A percentile compares a stretch with the other conserved stretches of the same genome.
Conservation (phyloP, 805 yeast species). For the Candida arabinofermentans region DNA sequence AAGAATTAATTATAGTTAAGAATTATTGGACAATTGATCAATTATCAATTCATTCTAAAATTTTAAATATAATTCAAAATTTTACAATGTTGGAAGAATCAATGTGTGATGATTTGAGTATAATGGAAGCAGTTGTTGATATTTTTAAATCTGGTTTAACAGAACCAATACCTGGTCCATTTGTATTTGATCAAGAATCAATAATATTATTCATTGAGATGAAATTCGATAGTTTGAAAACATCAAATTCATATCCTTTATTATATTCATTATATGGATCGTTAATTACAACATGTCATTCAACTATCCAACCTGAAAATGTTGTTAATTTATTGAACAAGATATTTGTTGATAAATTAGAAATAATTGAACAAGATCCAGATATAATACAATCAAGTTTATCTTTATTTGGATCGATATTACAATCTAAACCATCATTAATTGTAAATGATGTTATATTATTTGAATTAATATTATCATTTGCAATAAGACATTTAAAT, state of each 20-base stretch:
- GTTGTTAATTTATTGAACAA: constrained; percentile 35
- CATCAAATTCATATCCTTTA: constrained; percentile 36
- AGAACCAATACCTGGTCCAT: constrained; percentile 64
- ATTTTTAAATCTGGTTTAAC: constrained; percentile 62
- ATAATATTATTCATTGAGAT: constrained; percentile 38
- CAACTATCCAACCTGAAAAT: constrained; percentile 27
- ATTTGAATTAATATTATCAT: constrained; percentile 24
- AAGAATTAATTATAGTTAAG: constrained; percentile 28
- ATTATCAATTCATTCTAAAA: constrained; percentile 36
- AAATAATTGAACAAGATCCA: constrained; percentile 45
- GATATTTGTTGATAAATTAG: constrained; percentile 35
- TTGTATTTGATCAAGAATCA: constrained; percentile 43
- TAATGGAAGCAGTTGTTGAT: constrained; percentile 61
- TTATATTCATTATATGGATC: constrained; percentile 44
- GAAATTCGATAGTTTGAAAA: constrained; percentile 29
- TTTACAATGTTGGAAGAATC: constrained; percentile 38
- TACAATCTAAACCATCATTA: constrained; percentile 47
- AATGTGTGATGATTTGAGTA: constrained; percentile 39
- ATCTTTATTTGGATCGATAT: constrained; percentile 45
- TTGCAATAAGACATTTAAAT: constrained; percentile 37
- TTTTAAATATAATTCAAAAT: constrained; percentile 38
- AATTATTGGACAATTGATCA: constrained; percentile 51
- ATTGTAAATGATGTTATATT: constrained; percentile 30
- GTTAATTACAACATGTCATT: constrained; percentile 36
- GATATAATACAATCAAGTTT: constrained; percentile 53